Base-by-base conservation (phyloP, 2,329 filamentous ascomycete species). In the Calonectria pteridis region DNA sequence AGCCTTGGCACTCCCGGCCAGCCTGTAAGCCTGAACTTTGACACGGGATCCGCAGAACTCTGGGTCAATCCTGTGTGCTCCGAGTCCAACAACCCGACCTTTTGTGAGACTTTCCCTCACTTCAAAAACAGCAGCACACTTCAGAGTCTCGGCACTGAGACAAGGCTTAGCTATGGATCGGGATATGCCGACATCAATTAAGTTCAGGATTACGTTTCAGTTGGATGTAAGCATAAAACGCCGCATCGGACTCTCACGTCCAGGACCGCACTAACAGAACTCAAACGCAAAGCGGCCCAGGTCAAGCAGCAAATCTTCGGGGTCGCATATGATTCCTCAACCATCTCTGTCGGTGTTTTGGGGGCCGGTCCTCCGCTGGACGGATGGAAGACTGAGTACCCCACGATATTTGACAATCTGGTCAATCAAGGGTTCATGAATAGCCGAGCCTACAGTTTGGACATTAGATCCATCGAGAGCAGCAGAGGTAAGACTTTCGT, bases 61-160 rank as follows among this genome's bases (percentile, higher is more conserved):
- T 87, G 85, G 85, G 84, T 87, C 46, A 86, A 87, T 69, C 85
- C 85, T 9, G 78, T 82, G 10, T 87, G 85, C 76, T 76, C 76
- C 66, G 83, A 82, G 51, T 77, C 84, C 1, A 65, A 73, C 7
- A 78, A 84, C 35, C 75, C 76, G 0, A 50, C 67, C 0, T 81
- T 82, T 35, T 85, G 84, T 75, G 35, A 75, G 20, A 64, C 59
- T 1, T 80, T 82, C 70, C 82, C 82, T 10, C 80, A 80, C 26
- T 84, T 84, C 46, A 81, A 77, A 18, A 74, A 76, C 49, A 83
- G 80, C 55, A 77, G 79, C 59, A 82, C 84, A 0, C 82, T 76
- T 43, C 76, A 79, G 26, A 75, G 82, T 73, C 73, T 82, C 26
- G 74, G 81, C 23, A 72, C 77, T 4, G 77, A 77, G 10, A 77